Conservation (phyloP, 768 basidiomycete species). For the Hemileccinum impolitum region DNA sequence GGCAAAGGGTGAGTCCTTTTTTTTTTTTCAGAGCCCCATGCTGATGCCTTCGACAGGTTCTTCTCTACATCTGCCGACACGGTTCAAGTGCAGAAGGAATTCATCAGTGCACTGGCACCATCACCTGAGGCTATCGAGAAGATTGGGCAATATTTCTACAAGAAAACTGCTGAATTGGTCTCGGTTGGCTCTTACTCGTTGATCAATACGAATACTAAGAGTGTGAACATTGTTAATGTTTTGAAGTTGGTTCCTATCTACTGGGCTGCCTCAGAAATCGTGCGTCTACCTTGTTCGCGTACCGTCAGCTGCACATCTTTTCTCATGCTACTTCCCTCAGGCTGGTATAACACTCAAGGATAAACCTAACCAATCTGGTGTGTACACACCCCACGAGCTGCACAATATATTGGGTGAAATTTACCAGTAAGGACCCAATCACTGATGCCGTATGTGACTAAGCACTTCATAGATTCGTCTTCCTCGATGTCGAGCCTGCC, state of each 20-base stretch:
- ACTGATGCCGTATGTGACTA: not conserved
- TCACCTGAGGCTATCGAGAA: conserved; percentile 46
- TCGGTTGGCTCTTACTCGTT: conserved; percentile 48
- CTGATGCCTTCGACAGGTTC: conserved; percentile 44
- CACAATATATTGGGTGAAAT: conserved; percentile 65
- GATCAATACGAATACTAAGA: conserved; percentile 50
- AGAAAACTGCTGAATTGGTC: conserved; percentile 60
- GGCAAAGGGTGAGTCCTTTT: conserved; percentile 52
- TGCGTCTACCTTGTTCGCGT: conserved; percentile 32
- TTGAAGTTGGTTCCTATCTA: conserved; percentile 60
- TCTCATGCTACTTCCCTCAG: conserved; percentile 33
- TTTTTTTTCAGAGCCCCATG: conserved; percentile 1
- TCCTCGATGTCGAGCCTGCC: conserved; percentile 64
- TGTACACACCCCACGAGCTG: conserved; percentile 59
- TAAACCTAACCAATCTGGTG: conserved; percentile 48
- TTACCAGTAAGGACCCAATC: conserved; percentile 48
- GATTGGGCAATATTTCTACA: conserved; percentile 61
- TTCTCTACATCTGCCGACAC: conserved; percentile 52
- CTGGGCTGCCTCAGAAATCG: conserved; percentile 70
- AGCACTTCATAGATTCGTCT: conserved; percentile 53
- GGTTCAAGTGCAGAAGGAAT: conserved; percentile 39
- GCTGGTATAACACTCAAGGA: conserved; percentile 72
- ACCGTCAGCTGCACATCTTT: not conserved
- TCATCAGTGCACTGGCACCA: conserved; percentile 46
- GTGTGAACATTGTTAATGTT: conserved; percentile 71